These are phyloP conservation scores for Citrullus amarus DNA, from an alignment of 306 rosid species.

Conservation along the genomic window DNA sequence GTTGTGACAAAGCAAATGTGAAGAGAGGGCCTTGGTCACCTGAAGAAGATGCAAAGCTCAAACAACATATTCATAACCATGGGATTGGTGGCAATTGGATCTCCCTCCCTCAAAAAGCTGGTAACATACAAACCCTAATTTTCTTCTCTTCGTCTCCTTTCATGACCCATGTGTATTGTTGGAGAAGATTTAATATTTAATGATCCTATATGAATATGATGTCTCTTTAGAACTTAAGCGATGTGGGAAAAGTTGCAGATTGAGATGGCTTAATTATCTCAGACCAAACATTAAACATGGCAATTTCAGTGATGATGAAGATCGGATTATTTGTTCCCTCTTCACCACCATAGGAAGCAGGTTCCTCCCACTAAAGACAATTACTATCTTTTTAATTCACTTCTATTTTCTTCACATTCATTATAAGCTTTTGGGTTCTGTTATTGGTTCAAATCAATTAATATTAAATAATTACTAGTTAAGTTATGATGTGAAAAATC, in stretches of 20 bases:
- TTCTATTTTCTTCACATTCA: too few species aligned
- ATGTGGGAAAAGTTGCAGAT: conserved; percentile 59
- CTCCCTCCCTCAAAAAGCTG: conserved; percentile 45
- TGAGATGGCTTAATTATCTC: conserved; percentile 49
- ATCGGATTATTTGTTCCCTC: conserved; percentile 68
- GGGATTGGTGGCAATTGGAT: neutral
- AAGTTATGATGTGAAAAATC: too few species aligned
- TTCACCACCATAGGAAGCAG: conserved; percentile 80
- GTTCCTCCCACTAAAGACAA: neutral
- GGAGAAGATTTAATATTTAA: too few species aligned
- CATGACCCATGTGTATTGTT: too few species aligned
- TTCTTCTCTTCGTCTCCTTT: too few species aligned
- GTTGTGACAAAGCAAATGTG: conserved; percentile 55
- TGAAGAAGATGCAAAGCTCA: too few species aligned
- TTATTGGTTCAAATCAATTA: too few species aligned
- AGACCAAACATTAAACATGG: conserved; percentile 91
- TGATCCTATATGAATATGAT: neutral
- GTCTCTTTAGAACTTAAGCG: conserved; percentile 43
- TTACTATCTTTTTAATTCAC: too few species aligned
- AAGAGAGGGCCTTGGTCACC: neutral
- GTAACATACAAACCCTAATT: conserved; percentile 11
- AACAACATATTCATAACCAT: too few species aligned
- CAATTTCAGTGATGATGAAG: conserved; percentile 73
- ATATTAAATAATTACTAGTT: too few species aligned
- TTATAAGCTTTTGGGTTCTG: too few species aligned